Percentiles rank a stretch among this genome's conserved stretches.
Conservation (phyloP, 305 asterid genomes). For the Solanum aculeatissimum region DNA sequence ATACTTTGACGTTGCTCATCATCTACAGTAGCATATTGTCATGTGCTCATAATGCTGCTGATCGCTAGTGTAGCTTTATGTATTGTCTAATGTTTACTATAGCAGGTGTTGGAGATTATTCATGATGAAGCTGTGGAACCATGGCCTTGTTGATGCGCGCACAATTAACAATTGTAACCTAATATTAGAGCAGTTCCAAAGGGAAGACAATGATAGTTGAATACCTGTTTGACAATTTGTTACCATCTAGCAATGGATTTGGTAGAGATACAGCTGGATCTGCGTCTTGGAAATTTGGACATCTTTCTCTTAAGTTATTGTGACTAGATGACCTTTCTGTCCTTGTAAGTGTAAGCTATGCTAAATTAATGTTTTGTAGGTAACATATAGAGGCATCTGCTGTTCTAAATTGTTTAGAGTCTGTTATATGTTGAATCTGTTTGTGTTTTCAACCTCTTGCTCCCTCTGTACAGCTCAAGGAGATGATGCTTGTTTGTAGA, state of each 20-base stretch:
- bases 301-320: background rate
- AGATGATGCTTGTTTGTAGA: background rate
- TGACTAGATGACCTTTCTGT: background rate
- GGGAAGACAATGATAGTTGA: conserved; percentile 20
- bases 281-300: background rate
- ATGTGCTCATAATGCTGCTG: background rate
- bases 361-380: background rate
- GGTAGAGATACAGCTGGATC: conserved; percentile 1
- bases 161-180: conserved; percentile 65
- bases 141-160: conserved; percentile 80
- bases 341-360: background rate
- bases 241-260: background rate
- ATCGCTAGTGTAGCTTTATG: background rate
- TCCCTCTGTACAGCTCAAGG: background rate
- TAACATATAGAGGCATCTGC: background rate
- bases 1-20: background rate
- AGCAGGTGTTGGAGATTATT: conserved; percentile 93
- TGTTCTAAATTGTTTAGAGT: background rate
- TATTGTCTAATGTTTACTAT: background rate
- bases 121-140: conserved; percentile 91
- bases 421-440: background rate
- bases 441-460: too few species aligned
- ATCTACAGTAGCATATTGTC: background rate
- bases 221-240: background rate
- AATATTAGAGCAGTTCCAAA: conserved; percentile 43